Percentiles rank a stretch among this genome's conserved stretches.
Evolutionary conservation across 169 alveolate genomes (phyloP).

Genomic region (Plasmodium gaboni): DNA sequence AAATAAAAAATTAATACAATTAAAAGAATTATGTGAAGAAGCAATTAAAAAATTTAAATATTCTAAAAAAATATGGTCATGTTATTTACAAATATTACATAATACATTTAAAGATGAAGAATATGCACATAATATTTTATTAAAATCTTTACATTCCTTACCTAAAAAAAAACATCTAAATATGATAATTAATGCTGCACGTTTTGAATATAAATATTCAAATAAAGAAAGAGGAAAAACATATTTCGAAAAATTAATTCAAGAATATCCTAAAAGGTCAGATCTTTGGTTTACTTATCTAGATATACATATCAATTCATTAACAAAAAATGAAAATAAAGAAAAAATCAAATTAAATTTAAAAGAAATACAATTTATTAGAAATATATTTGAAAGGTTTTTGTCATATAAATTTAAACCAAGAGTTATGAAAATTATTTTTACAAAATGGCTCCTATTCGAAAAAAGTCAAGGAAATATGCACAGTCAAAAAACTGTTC

Average conservation of each 20-base stretch:
- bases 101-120: constrained; percentile 77
- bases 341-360: constrained; percentile 77
- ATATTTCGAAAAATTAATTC: constrained; percentile 87
- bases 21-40: constrained; percentile 80
- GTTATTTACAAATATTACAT: constrained; percentile 31
- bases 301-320: constrained; percentile 84
- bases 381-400: constrained; percentile 71
- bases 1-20: constrained; percentile 77
- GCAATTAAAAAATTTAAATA: constrained; percentile 81
- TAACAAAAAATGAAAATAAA: constrained; percentile 43
- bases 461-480: constrained; percentile 86
- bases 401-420: constrained; percentile 43
- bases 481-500: constrained; percentile 84
- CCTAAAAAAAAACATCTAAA: constrained; percentile 78
- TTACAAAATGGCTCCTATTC: constrained; percentile 87
- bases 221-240: constrained; percentile 83
- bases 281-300: constrained; percentile 90
- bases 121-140: constrained; percentile 76
- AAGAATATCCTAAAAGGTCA: constrained; percentile 89
- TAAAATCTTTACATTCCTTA: constrained; percentile 70
- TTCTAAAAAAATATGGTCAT: constrained; percentile 81
- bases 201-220: constrained; percentile 86
- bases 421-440: constrained; percentile 73
- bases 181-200: constrained; percentile 86
- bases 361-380: constrained; percentile 76